Base-by-base conservation (phyloP, 495 filamentous ascomycete species). In the Annulohypoxylon bovei region DNA sequence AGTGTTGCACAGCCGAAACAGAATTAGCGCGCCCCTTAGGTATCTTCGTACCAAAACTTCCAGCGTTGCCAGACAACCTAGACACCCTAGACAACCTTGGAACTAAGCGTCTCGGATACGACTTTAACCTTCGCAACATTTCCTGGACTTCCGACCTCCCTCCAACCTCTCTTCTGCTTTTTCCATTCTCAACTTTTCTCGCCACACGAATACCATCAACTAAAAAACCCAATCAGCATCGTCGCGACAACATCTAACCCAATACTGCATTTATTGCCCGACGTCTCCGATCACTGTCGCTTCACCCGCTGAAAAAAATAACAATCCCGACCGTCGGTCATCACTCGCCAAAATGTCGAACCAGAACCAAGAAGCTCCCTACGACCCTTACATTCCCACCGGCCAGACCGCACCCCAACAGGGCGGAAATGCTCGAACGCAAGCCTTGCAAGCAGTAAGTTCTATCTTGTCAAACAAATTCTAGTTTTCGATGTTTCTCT, bases 381-480 rank as follows among this genome's bases (percentile, higher is more conserved):
- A 97, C 80, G 93, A 97, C 78, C 93, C 93, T 46, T 97, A 96
- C 82, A 95, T 95, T 77, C 93, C 93, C 68, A 86, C 86, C 68
- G 89, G 87, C 75, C 85, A 85, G 77, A 80, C 79, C 63, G 75
- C 68, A 40, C 54, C 71, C 11, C 69, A 75, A 49, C 78, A 79
- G 52, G 82, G 80, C 55, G 84, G 82, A 64, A 87, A 81, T 74
- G 80, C 78, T 58, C 82, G 83, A 67, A 86, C 87, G 70, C 83
- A 88, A 67, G 87, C 89, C 62, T 86, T 97, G 72, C 91, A 96
- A 85, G 88, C 88, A 83, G 93, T 97, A 87, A 81, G 93, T 89
- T 62, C 37, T 67, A 52, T 62, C 30, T 70, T 39, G 37, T 58
- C 53, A 50, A 18, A 14, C 37, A 30, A 23, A 32, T 42, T 57